Evolutionary conservation across 495 filamentous ascomycete genomes (phyloP).

Genomic region (Penicillium verhagenii): DNA sequence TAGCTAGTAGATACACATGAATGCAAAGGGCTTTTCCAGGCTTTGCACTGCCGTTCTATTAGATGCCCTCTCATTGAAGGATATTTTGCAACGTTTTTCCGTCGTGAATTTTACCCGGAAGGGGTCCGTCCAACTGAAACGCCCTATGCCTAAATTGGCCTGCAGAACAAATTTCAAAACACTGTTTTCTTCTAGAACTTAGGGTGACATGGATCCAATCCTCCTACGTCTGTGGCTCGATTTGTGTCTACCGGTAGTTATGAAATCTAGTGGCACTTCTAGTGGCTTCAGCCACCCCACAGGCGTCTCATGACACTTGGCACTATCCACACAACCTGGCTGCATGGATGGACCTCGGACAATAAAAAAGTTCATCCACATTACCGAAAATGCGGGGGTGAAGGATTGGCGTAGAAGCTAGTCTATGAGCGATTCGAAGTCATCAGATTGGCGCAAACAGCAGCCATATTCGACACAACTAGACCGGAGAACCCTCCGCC

Average conservation of each 20-base stretch:
- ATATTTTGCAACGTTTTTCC: slow-evolving; percentile 7
- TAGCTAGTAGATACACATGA: too few species aligned
- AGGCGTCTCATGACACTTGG: slow-evolving; percentile 14
- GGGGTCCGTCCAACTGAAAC: slow-evolving; percentile 23
- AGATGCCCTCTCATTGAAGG: slow-evolving; percentile 14
- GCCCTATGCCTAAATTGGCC: slow-evolving; percentile 11
- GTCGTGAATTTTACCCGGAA: slow-evolving; percentile 7
- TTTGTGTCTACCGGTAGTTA: slow-evolving; percentile 8
- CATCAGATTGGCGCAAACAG: neutral
- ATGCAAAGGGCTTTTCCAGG: too few species aligned
- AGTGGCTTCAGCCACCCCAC: slow-evolving; percentile 7
- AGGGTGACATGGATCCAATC: neutral
- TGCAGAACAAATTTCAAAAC: slow-evolving; percentile 3
- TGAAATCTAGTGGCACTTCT: slow-evolving; percentile 7
- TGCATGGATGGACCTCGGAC: neutral
- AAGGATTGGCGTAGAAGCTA: too few species aligned
- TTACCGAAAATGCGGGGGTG: too few species aligned
- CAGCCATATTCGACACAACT: neutral
- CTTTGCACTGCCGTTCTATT: neutral
- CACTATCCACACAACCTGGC: neutral
- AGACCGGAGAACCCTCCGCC: neutral
- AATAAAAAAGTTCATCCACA: too few species aligned
- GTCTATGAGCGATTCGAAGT: neutral
- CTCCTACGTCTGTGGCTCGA: neutral
- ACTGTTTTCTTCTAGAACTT: neutral